Conservation (phyloP, 345 rosid species). For the Eucalyptus sp. region DNA sequence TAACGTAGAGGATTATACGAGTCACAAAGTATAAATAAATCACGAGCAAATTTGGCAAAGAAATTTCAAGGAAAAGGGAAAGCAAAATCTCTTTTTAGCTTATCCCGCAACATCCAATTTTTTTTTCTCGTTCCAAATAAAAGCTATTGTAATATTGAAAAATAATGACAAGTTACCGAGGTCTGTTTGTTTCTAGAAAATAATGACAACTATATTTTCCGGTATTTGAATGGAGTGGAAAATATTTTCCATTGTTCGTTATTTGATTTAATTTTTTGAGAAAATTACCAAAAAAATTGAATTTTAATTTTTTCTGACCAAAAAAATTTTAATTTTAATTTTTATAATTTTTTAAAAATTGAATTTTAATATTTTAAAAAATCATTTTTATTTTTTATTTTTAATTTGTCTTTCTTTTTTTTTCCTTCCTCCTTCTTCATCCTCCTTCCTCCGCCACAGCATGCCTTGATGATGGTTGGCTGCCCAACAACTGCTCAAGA, state of each 20-base stretch:
- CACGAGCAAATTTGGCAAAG: neutral
- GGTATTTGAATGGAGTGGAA: rapidly evolving
- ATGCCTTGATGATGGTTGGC: no score
- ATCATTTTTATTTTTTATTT: no score
- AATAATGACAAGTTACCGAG: neutral
- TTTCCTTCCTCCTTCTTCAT: rapidly evolving
- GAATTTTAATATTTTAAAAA: no score
- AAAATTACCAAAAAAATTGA: no score
- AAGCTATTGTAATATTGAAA: neutral
- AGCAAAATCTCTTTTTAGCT: neutral
- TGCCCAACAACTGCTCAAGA: rapidly evolving
- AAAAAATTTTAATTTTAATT: no score
- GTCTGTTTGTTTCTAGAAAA: rapidly evolving
- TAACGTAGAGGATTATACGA: neutral
- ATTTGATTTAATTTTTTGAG: no score
- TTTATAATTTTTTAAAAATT: no score
- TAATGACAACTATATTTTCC: no score
- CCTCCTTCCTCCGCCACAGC: rapidly evolving
- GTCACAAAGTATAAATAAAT: neutral
- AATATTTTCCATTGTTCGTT: no score
- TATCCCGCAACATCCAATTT: neutral
- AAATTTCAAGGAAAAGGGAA: neutral
- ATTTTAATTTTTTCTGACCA: rapidly evolving
- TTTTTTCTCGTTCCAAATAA: neutral
- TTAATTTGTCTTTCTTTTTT: no score